Conservation (phyloP, 148 eudicot species). For the Rhododendron molle region DNA sequence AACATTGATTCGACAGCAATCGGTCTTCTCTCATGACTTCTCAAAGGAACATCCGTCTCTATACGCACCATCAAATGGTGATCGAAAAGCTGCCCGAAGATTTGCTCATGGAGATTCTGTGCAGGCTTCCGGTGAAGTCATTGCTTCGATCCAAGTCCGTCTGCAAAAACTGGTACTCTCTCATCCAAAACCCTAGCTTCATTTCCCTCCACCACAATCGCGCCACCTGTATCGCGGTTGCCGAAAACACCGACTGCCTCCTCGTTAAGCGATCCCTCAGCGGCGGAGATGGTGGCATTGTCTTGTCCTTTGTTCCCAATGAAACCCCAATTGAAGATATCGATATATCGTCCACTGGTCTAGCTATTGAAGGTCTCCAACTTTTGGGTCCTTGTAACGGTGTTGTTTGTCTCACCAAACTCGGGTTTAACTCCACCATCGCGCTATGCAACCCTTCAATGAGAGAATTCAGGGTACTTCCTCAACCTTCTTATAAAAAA, state of each 20-base stretch:
- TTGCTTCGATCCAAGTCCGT: not conserved
- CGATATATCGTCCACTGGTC: not conserved
- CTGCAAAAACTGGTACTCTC: not conserved
- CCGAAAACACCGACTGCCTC: not conserved
- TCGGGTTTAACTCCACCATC: not conserved
- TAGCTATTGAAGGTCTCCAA: not conserved
- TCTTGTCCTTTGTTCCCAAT: not conserved
- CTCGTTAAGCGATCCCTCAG: not conserved
- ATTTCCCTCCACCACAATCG: not conserved
- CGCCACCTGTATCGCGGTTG: not conserved
- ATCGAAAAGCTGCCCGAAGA: not conserved
- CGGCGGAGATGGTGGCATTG: not conserved
- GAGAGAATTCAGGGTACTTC: not conserved
- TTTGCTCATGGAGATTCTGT: not conserved
- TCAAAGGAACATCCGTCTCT: too few species aligned
- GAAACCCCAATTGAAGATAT: not conserved
- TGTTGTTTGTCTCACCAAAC: not conserved
- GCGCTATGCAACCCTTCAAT: not conserved
- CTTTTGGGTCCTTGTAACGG: not conserved
- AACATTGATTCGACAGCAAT: too few species aligned
- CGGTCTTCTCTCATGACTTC: too few species aligned
- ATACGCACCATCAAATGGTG: not conserved
- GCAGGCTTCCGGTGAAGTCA: not conserved
- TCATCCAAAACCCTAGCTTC: not conserved
- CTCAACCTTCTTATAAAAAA: not conserved